Base-by-base conservation (phyloP, 495 filamentous ascomycete species). In the Lentithecium fluviatile region DNA sequence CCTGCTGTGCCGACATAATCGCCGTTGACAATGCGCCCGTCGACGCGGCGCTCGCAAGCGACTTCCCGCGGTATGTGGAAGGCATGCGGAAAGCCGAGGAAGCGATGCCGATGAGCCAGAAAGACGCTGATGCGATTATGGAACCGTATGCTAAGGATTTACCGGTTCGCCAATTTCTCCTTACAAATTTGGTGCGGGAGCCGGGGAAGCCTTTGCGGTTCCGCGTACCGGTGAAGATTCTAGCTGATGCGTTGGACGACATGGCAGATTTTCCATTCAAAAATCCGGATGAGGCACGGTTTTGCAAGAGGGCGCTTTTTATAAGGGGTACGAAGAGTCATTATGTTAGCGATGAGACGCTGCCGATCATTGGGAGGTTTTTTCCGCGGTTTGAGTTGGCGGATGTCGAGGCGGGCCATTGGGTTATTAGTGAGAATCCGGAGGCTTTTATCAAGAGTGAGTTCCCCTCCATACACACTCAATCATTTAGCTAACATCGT, bases 1-100 rank as follows among this genome's bases (percentile, higher is more conserved):
- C 81, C 12, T 76, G 85, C 0, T 77, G 96, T 36, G 78, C 78
- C 1, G 82, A 83, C 64, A 69, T 98, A 24, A 80, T 98, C 19
- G 78, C 90, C 4, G 91, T 97, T 5, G 94, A 98, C 78, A 98
- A 98, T 69, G 91, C 92, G 6, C 94, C 94, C 2, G 77, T 94
- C 19, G 91, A 92, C 69, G 88, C 86, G 2, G 79, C 78, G 0
- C 77, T 97, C 7, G 78, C 80, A 52, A 83, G 82, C 62, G 80
- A 89, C 58, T 97, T 98, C 70, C 82, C 78, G 3, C 84, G 82
- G 58, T 97, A 97, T 75, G 78, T 96, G 12, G 83, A 82, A 17
- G 94, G 88, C 23, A 95, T 98, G 91, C 84, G 85, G 48, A 78
- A 83, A 52, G 85, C 97, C 34, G 90, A 97, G 51, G 79, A 81